phyloP scores from a whole-genome alignment of 2,329 filamentous ascomycete species.

The Zasmidium citrigriseum region DNA sequence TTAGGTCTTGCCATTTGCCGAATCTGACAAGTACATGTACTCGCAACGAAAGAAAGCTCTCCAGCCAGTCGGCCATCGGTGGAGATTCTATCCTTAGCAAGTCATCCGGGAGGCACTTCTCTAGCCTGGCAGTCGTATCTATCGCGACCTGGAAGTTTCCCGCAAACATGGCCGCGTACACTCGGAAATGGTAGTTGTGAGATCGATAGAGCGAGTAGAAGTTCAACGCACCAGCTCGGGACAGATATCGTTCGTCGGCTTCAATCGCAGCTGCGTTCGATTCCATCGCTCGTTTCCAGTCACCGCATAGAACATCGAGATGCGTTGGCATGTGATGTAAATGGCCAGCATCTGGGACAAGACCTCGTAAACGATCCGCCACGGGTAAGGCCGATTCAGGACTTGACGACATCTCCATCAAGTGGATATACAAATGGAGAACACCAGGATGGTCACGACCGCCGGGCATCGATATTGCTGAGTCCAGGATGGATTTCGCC shows the following conservation, averaged over 20 bases:
- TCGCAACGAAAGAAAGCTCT: conserved; percentile 68
- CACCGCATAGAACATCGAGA: conserved; percentile 71
- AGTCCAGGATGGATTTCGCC: conserved; percentile 60
- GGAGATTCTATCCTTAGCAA: conserved; percentile 65
- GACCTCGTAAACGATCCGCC: conserved; percentile 62
- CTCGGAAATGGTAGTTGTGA: conserved; percentile 73
- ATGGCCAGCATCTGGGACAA: conserved; percentile 71
- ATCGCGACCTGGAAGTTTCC: conserved; percentile 65
- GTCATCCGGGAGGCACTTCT: conserved; percentile 62
- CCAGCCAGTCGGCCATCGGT: conserved; percentile 78
- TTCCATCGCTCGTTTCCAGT: conserved; percentile 66
- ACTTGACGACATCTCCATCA: conserved; percentile 72
- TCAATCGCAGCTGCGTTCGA: conserved; percentile 67
- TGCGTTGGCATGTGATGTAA: conserved; percentile 77
- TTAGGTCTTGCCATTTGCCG: conserved; percentile 68
- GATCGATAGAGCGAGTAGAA: conserved; percentile 78
- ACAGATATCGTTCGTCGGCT: conserved; percentile 68
- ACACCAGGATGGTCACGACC: conserved; percentile 65
- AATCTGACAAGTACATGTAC: conserved; percentile 73
- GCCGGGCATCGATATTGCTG: conserved; percentile 53
- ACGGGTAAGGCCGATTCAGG: conserved; percentile 64
- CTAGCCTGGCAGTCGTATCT: conserved; percentile 60
- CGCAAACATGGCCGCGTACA: conserved; percentile 78
- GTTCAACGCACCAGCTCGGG: conserved; percentile 60
- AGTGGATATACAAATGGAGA: conserved; percentile 74